A percentile compares a stretch with the other conserved stretches of the same genome.
These are phyloP conservation scores for Fonsecaea pedrosoi DNA, from an alignment of 2,329 filamentous ascomycete genomes.

Conservation along the genomic window DNA sequence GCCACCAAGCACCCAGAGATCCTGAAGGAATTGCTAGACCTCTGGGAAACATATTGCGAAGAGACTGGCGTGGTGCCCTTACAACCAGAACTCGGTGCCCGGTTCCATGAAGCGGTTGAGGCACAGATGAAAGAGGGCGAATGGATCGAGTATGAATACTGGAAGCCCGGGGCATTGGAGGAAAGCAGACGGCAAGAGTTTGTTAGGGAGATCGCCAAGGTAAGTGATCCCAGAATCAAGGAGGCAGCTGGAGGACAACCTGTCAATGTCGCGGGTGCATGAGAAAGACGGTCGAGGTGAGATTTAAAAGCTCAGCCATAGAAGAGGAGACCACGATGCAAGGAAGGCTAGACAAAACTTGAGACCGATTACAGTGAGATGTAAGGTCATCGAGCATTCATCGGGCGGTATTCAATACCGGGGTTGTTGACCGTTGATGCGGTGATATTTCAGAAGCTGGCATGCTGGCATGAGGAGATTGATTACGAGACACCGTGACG, in stretches of 20 bases:
- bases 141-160: slow-evolving; percentile 72
- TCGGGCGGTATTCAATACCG: neutral
- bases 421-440: too few species aligned
- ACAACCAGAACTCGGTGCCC: slow-evolving; percentile 62
- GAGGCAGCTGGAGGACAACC: slow-evolving; percentile 23
- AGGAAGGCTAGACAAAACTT: slow-evolving; percentile 5
- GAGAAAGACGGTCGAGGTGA: neutral
- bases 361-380: neutral
- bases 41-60: slow-evolving; percentile 57
- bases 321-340: neutral
- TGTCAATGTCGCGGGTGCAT: slow-evolving; percentile 18
- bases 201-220: slow-evolving; percentile 36
- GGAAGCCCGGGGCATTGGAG: slow-evolving; percentile 61
- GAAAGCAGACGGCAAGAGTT: slow-evolving; percentile 47
- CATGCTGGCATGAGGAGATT: neutral
- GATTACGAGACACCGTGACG: too few species aligned
- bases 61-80: slow-evolving; percentile 53
- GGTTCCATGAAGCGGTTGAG: slow-evolving; percentile 65
- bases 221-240: slow-evolving; percentile 36
- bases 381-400: neutral
- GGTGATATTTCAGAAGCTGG: neutral
- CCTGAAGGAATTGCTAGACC: slow-evolving; percentile 57
- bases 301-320: neutral
- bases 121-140: slow-evolving; percentile 70
- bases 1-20: slow-evolving; percentile 51